Evolutionary conservation across 441 rosid genomes (phyloP), one percentile per base, ranked within the genome.

Genomic region (Jatropha multifida): DNA sequence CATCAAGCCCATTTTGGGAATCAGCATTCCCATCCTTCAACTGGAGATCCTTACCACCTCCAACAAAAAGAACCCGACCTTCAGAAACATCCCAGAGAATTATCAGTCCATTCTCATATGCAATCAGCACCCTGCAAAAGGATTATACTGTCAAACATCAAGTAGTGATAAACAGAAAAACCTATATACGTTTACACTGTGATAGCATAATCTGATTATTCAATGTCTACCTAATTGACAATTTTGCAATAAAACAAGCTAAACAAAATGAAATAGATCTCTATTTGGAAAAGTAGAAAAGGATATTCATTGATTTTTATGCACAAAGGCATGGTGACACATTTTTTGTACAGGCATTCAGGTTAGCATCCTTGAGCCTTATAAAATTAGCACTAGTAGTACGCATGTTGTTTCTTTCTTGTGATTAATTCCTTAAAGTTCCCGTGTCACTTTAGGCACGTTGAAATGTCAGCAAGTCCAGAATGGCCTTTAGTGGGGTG

Each of bases 41-140:
- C 54, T 78, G 82, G 71, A 90, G 90, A 85, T 85, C 91, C 75
- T 86, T 87, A 17, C 81, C 82, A 59, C 94, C 94, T 84, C 89
- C 88, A 74, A 84, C 81, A 77, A 86, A 82, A 81, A 78, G 49
- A 69, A 85, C 65, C 68, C 54, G 85, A 74, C 83, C 84, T 81
- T 87, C 83, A 59, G 79, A 76, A 81, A 82, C 77, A 85, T 88
- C 92, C 92, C 92, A 90, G 27, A 90, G 88, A 79, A 87, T 69
- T 41, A 88, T 82, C 80, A 88, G 76, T 51, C 92, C 94, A 75
- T 79, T 77, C 76, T 83, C 83, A 79, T 83, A 90, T 74, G 90
- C 92, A 82, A 90, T 86, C 79, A 88, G 72, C 65, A 87, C 79
- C 78, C 92, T 90, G 92, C 85, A 77, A 80, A 75, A 75, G 71